These are phyloP conservation scores for Zalaria sp. DNA, from an alignment of 2,329 filamentous ascomycete genomes.

Conservation along the genomic window DNA sequence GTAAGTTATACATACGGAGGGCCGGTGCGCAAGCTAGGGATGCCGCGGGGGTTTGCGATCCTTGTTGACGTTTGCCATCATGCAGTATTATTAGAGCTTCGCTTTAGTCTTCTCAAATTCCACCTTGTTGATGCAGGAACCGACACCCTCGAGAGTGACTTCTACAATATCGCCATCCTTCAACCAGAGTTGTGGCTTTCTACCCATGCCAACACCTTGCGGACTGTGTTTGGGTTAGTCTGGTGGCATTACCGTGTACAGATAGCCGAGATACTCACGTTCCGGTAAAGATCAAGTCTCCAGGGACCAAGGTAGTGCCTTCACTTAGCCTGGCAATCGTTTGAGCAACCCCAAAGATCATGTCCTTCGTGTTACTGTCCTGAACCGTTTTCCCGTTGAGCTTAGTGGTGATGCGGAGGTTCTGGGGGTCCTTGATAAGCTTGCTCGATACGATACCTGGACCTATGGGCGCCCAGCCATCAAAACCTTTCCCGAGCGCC, in stretches of 20 bases:
- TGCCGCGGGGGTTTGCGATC: too few relatives aligned
- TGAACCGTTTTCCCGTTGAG: slow-evolving; percentile 47
- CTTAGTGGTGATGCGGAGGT: slow-evolving; percentile 41
- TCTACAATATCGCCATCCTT: slow-evolving; percentile 58
- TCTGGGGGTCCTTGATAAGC: slow-evolving; percentile 44
- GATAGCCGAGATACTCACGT: slow-evolving; percentile 22
- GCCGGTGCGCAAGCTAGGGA: too few relatives aligned
- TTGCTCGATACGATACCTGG: slow-evolving; percentile 51
- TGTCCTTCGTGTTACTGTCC: slow-evolving; percentile 42
- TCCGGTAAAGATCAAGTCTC: slow-evolving; percentile 53
- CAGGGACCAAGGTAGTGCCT: slow-evolving; percentile 48
- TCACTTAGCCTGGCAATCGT: slow-evolving; percentile 46
- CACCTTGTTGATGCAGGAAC: slow-evolving; percentile 35
- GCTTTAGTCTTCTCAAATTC: slow-evolving; percentile 26
- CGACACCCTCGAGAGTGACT: slow-evolving; percentile 52
- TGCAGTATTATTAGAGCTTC: slow-evolving; percentile 17
- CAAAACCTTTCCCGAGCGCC: slow-evolving; percentile 57
- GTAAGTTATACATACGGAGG: too few relatives aligned
- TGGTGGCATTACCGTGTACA: background rate
- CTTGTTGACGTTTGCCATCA: too few relatives aligned
- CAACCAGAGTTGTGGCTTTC: slow-evolving; percentile 52
- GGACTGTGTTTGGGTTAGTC: slow-evolving; percentile 29
- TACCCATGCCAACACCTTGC: slow-evolving; percentile 57
- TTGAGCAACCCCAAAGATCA: slow-evolving; percentile 49
- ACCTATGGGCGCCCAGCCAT: slow-evolving; percentile 61